Base-by-base conservation (phyloP, 371 early-diverging fungal genomes). In the Blyttiomyces sp. region DNA sequence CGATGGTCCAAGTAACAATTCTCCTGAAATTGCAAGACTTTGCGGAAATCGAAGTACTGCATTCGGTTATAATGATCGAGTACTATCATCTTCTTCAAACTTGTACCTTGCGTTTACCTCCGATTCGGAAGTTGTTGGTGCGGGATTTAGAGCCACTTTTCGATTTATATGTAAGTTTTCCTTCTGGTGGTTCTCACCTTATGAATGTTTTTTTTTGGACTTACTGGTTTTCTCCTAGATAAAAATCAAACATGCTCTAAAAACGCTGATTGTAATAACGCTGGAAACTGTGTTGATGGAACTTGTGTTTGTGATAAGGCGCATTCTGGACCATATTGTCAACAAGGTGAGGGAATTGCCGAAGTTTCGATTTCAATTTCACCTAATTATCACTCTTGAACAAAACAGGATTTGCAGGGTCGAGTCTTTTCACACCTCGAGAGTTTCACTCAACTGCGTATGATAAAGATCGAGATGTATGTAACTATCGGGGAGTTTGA, bases 91-190 rank as follows among this genome's bases (percentile, higher is more conserved):
- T 11, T 17, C 27, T 35, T 42, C 44, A n/a, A 21, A 43, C 2
- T 26, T 62, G n/a, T n/a, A 32, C 2, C 33, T 62, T 9, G 27
- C 26, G n/a, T 62, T 62, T 36, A 48, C 6, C 13, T 44, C 46
- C 19, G 62, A 62, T 31, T 24, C 36, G 16, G 62, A 57, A 39
- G 57, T 50, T 19, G 39, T 49, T 3, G 31, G 49, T 7, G 23
- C 32, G 9, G 62, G 62, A 34, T 62, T 62, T 48, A 30, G 26
- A 6, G 62, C 55, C 34, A 30, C 55, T 6, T 62, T 55, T 34
- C 54, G 45, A 19, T 42, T 55, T 32, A 39, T 62, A 23, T 42
- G 62, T 62, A 2, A 55, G 56, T 34, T 23, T 21, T 19, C 3
- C 16, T 1, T 43, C 2, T 23, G 4, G 2, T 42, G 1, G n/a